Base-by-base conservation (phyloP, 441 rosid genomes). In the Gossypium aridum region DNA sequence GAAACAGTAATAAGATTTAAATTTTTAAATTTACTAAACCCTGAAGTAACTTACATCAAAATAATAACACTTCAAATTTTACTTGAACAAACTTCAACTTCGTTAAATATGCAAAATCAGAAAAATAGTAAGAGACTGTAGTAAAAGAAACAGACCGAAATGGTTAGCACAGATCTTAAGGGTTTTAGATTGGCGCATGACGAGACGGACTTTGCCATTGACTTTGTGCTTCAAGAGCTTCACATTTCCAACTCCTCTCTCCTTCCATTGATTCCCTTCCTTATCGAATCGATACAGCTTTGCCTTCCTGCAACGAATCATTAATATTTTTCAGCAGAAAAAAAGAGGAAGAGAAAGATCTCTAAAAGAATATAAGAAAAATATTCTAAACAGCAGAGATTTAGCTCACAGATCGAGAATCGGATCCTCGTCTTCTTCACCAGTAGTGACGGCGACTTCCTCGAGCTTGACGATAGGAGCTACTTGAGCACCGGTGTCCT, bases 101-200 rank as follows among this genome's bases (percentile, higher is more conserved):
- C 19, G 53, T 12, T 47, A 3, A 55, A 16, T 7, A n/a, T n/a
- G n/a, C 0, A 57, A 12, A 39, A 43, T 13, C 23, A 25, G 23
- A 14, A 17, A 34, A 69, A 39, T 17, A 2, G 16, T n/a, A 26
- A 6, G 14, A 45, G 0, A 68, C 61, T 1, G 10, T 16, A 9
- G 2, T 51, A 22, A 23, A 17, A 54, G 45, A 34, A 37, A 25
- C 90, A 62, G 26, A 88, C 95, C 85, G 7, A 87, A 80, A 82
- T 90, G 95, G 76, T 90, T 88, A 57, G 95, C 92, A 43, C 92
- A 88, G 85, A 90, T 90, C 86, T 87, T 90, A 76, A 88, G 90
- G 19, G 92, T 90, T 77, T 87, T 90, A 3, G 91, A 87, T 64
- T 90, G 91, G 65, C 92, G 82, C 90, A 88, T 85, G 37, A 90